Conservation (phyloP, 2,329 filamentous ascomycete genomes). For the Neocatenulostroma microsporum region DNA sequence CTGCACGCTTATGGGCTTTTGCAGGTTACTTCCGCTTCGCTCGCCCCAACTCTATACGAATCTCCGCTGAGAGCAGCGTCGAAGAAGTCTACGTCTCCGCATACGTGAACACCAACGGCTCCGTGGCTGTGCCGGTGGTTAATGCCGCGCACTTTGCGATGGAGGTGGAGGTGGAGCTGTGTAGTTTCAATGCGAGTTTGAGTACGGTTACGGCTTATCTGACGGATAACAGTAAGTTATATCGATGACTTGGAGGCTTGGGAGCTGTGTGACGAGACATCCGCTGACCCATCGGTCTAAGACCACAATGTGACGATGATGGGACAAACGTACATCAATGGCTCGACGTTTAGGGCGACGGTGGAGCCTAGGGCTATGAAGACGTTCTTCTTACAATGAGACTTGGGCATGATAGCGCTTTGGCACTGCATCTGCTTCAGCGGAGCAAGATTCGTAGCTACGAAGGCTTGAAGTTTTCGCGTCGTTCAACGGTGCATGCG, state of each 20-base stretch:
- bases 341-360: constrained; percentile 2
- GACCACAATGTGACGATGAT: constrained; percentile 3
- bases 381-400: constrained; percentile 8
- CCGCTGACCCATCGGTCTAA: too few relatives aligned
- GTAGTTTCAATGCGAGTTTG: constrained; percentile 7
- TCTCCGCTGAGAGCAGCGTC: constrained; percentile 11
- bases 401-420: too few relatives aligned
- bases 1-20: constrained; percentile 20
- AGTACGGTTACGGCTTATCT: constrained; percentile 13
- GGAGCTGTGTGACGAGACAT: too few relatives aligned
- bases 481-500: too few relatives aligned
- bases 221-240: constrained; percentile 19
- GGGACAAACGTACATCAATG: neutral
- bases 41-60: constrained; percentile 14
- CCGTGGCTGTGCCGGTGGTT: constrained; percentile 18
- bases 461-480: too few relatives aligned
- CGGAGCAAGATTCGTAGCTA: too few relatives aligned
- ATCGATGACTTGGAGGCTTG: too few relatives aligned
- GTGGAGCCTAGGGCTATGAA: constrained; percentile 5
- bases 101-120: constrained; percentile 18
- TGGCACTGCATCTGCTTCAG: too few relatives aligned
- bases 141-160: constrained; percentile 18
- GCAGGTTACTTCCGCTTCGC: constrained; percentile 20
- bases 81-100: constrained; percentile 17
- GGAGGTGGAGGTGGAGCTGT: constrained; percentile 12